These are phyloP conservation scores for Cornus florida DNA, from an alignment of 148 eudicot species.

Conservation along the genomic window DNA sequence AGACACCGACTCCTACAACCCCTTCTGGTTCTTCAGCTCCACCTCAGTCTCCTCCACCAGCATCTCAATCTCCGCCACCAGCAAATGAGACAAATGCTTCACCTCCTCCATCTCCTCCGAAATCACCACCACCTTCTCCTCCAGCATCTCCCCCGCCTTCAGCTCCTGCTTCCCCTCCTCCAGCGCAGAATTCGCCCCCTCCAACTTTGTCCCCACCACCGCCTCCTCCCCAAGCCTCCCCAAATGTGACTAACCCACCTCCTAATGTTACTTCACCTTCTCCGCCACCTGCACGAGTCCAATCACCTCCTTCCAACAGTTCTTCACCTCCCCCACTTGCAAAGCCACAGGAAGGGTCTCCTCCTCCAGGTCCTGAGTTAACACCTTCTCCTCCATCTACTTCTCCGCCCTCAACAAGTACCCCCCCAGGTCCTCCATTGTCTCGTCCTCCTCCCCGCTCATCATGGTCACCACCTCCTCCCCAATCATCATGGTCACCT, in stretches of 20 bases:
- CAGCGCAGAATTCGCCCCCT: constrained; percentile 24
- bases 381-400: constrained; percentile 22
- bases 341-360: constrained; percentile 9
- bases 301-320: constrained; percentile 20
- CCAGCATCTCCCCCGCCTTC: constrained; percentile 15
- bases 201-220: constrained; percentile 31
- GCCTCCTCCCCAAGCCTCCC: constrained; percentile 29
- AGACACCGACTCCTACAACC: constrained; percentile 19
- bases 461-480: constrained; percentile 22
- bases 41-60: constrained; percentile 6
- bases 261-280: constrained; percentile 28
- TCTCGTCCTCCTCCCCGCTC: constrained; percentile 25
- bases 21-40: constrained; percentile 13
- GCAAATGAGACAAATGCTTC: constrained; percentile 16
- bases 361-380: constrained; percentile 18
- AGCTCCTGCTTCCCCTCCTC: constrained; percentile 25
- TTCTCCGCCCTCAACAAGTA: constrained; percentile 37
- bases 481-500: constrained; percentile 30
- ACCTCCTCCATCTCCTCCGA: constrained; percentile 13
- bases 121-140: constrained; percentile 19
- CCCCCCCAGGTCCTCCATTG: constrained; percentile 27
- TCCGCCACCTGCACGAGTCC: constrained; percentile 20
- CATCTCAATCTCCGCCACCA: constrained; percentile 17
- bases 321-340: constrained; percentile 29
- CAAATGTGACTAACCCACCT: constrained; percentile 29